A percentile compares a stretch with the other conserved stretches of the same genome.
Conservation (phyloP, 2,329 filamentous ascomycete species). For the Penicillium sp. region DNA sequence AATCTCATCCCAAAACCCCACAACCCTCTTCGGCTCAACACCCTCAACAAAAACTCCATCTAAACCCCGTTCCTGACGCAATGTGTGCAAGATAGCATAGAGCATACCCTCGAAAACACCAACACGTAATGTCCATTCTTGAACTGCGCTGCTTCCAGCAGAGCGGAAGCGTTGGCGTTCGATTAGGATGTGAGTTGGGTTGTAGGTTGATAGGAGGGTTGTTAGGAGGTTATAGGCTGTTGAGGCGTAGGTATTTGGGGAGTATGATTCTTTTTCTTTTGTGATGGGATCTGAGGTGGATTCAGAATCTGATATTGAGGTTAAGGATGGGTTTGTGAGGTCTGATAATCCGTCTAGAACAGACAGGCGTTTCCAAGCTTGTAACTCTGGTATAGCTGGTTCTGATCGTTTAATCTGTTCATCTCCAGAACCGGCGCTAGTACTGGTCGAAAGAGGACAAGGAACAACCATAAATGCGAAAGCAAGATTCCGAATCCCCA, state of each 20-base stretch:
- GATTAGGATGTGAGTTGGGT: slow-evolving; percentile 71
- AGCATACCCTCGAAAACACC: slow-evolving; percentile 82
- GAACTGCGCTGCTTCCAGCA: slow-evolving; percentile 62
- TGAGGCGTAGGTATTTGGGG: slow-evolving; percentile 52
- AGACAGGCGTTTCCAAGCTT: slow-evolving; percentile 45
- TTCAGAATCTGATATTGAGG: slow-evolving; percentile 6
- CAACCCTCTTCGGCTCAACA: slow-evolving; percentile 57
- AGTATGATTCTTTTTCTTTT: neutral
- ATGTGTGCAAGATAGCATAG: slow-evolving; percentile 65
- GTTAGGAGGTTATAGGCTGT: slow-evolving; percentile 59
- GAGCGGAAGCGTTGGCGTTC: slow-evolving; percentile 66
- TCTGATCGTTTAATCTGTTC: neutral
- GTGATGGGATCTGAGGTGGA: neutral
- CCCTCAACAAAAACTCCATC: slow-evolving; percentile 45
- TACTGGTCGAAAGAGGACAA: neutral
- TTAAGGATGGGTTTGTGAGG: neutral
- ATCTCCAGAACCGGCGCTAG: neutral
- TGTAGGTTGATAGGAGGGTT: slow-evolving; percentile 49
- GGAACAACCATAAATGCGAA: slow-evolving; percentile 62
- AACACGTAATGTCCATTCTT: slow-evolving; percentile 81
- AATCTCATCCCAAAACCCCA: slow-evolving; percentile 54
- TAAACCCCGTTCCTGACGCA: slow-evolving; percentile 46
- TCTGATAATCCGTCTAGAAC: slow-evolving; percentile 25
- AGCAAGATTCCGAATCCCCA: slow-evolving; percentile 80
- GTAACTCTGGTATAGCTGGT: slow-evolving; percentile 20